Base-by-base conservation (phyloP, 1,284 basidiomycete genomes). In the Moniliophthora roreri region DNA sequence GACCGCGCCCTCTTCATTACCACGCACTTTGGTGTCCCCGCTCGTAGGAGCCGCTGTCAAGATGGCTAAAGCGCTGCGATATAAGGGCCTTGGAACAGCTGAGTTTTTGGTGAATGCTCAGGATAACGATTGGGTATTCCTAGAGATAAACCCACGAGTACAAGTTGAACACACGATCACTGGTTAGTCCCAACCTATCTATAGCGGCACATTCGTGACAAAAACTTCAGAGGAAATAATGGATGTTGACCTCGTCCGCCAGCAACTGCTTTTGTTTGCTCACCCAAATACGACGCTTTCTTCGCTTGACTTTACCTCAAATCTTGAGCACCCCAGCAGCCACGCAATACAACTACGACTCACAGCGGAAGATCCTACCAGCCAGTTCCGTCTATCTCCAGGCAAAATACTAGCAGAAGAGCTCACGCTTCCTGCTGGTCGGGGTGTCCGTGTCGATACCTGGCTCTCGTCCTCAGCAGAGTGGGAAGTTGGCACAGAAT, bases 101-200 rank as follows among this genome's bases (percentile, higher is more conserved):
- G 71, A 73, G 52, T 71, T 64, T 39, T 64, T 73, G 8, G 55
- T 70, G 16, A 68, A 71, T 40, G 45, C 62, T 7, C 54, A 61
- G 28, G 66, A 61, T 2, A 39, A 56, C 10, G 54, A 68, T 42
- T 73, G 69, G 70, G 63, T 69, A 10, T 73, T 71, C 44, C 59
- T 73, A 26, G 70, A 69, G 48, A 68, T 69, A n/a, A 71, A 71
- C 52, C 69, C 70, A n/a, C 63, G 70, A 44, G 63, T 72, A 3
- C 71, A 73, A 51, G 71, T 73, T 11, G 70, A 73, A 52, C 72
- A 75, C 50, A 75, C 73, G 3, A 58, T 75, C 35, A 73, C 73
- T 23, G 73, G 73, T 72, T 53, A 40, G 55, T 46, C 38, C 24
- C 18, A n/a, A 32, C 13, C 23, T 5, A 24, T 23, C 24, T n/a